Percentiles rank a stretch among this genome's conserved stretches.
Conservation (phyloP, 768 basidiomycete genomes). For the Terana coerulea region DNA sequence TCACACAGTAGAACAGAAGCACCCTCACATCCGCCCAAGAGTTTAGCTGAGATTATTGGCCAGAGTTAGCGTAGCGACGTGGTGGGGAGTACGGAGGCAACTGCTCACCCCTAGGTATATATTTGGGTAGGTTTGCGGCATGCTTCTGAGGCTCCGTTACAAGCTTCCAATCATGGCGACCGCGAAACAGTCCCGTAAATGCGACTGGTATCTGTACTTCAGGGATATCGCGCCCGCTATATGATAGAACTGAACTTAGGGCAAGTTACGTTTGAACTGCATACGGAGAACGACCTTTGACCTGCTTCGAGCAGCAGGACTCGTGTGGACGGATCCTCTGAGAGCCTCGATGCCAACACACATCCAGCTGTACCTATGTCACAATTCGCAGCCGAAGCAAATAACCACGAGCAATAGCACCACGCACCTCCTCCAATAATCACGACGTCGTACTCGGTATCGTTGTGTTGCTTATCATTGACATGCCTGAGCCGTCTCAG, state of each 20-base stretch:
- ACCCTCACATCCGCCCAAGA: conserved; percentile 69
- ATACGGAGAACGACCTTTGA: conserved; percentile 40
- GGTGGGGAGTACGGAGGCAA: neutral
- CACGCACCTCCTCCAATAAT: conserved; percentile 33
- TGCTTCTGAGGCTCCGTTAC: conserved; percentile 53
- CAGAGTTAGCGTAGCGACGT: neutral
- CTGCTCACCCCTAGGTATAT: conserved; percentile 67
- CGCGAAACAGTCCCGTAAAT: conserved; percentile 34
- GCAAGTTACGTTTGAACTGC: neutral
- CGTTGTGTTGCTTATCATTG: neutral
- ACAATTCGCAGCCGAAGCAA: neutral
- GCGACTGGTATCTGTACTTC: conserved; percentile 4
- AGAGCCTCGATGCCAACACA: conserved; percentile 54
- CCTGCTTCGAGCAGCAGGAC: conserved; percentile 61
- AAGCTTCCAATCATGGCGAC: conserved; percentile 48
- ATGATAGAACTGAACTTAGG: neutral
- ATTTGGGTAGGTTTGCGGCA: conserved; percentile 42
- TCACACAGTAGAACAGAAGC: neutral
- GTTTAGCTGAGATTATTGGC: conserved; percentile 33
- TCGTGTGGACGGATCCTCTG: conserved; percentile 48
- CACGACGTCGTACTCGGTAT: conserved; percentile 33
- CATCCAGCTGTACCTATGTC: conserved; percentile 57
- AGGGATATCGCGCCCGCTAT: too few species aligned
- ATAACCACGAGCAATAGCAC: neutral
- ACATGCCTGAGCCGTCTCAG: too few species aligned